These are phyloP conservation scores for Phytophthora citricola DNA, from an alignment of 352 stramenopile genomes.

Conservation along the genomic window DNA sequence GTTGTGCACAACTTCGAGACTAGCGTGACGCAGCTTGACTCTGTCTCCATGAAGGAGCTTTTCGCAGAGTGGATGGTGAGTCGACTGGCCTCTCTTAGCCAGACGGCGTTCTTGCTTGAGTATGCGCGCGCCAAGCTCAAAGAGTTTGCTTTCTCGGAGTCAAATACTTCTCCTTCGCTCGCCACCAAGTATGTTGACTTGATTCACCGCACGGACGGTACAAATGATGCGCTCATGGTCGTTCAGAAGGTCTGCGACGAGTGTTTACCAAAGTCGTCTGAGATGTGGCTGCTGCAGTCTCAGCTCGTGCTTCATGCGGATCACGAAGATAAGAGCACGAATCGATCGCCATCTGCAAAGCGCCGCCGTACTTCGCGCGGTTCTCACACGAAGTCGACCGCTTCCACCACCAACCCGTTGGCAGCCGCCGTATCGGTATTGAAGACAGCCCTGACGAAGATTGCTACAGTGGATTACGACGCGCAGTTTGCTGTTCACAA, in stretches of 20 bases:
- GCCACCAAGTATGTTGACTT: slow-evolving; percentile 73
- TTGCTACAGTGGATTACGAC: slow-evolving; percentile 48
- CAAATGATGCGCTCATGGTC: slow-evolving; percentile 48
- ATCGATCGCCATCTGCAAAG: slow-evolving; percentile 44
- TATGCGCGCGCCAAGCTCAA: slow-evolving; percentile 66
- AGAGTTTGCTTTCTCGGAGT: slow-evolving; percentile 44
- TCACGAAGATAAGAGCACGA: slow-evolving; percentile 19
- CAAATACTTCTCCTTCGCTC: slow-evolving; percentile 35
- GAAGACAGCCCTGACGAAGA: slow-evolving; percentile 49
- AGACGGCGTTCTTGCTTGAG: slow-evolving; percentile 56
- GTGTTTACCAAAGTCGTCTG: slow-evolving; percentile 39
- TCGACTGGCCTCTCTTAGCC: slow-evolving; percentile 49
- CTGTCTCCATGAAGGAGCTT: slow-evolving; percentile 61
- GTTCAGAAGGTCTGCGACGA: slow-evolving; percentile 52
- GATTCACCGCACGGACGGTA: slow-evolving; percentile 71
- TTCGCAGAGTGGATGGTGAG: slow-evolving; percentile 73
- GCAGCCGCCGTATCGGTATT: slow-evolving; percentile 53
- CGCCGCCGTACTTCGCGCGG: slow-evolving; percentile 55
- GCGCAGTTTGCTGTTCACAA: slow-evolving; percentile 57
- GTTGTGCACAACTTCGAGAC: slow-evolving; percentile 65
- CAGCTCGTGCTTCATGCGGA: slow-evolving; percentile 72
- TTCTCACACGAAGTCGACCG: slow-evolving; percentile 19
- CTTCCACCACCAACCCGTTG: slow-evolving; percentile 33
- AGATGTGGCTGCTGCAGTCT: slow-evolving; percentile 75
- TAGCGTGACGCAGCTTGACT: slow-evolving; percentile 55